Percentiles rank a stretch among this genome's conserved stretches.
Evolutionary conservation across 1,139 yeast species (phyloP).

Genomic region (Scheffersomyces parashehatae): DNA sequence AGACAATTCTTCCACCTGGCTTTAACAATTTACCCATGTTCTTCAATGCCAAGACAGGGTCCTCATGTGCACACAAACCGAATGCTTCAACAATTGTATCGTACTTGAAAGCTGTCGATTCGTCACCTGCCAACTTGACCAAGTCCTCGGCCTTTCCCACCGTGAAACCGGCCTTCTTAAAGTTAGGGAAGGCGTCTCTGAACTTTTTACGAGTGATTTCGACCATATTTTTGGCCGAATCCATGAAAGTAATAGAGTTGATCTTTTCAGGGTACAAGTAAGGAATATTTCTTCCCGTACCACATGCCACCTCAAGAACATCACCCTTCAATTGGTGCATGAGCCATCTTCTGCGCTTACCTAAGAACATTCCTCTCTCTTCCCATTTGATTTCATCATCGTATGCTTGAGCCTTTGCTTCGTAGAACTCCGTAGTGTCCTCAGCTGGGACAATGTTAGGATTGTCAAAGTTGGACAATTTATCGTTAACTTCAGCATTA

Average conservation of each 20-base stretch:
- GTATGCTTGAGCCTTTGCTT: constrained; percentile 74
- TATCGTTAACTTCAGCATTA: constrained; percentile 4
- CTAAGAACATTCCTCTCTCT: constrained; percentile 80
- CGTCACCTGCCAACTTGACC: constrained; percentile 50
- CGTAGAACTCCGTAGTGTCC: constrained; percentile 85
- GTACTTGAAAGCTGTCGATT: constrained; percentile 50
- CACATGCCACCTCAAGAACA: constrained; percentile 91
- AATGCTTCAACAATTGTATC: constrained; percentile 93
- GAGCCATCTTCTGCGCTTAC: constrained; percentile 79
- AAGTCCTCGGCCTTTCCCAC: constrained; percentile 92
- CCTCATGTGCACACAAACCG: constrained; percentile 93
- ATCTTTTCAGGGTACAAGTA: constrained; percentile 63
- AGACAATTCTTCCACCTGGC: constrained; percentile 88
- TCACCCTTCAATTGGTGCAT: constrained; percentile 82
- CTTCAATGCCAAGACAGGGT: constrained; percentile 79
- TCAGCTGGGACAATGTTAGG: constrained; percentile 60
- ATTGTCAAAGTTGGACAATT: constrained; percentile 29
- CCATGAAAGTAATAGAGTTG: constrained; percentile 78
- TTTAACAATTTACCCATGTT: constrained; percentile 72
- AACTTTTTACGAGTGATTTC: constrained; percentile 79
- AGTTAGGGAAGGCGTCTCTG: constrained; percentile 62
- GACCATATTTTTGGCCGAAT: constrained; percentile 83
- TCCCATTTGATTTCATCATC: constrained; percentile 85
- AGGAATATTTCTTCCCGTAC: constrained; percentile 90
- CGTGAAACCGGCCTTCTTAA: constrained; percentile 75